Evolutionary conservation across 805 yeast species (phyloP).

Genomic region (Candida adriatica): DNA sequence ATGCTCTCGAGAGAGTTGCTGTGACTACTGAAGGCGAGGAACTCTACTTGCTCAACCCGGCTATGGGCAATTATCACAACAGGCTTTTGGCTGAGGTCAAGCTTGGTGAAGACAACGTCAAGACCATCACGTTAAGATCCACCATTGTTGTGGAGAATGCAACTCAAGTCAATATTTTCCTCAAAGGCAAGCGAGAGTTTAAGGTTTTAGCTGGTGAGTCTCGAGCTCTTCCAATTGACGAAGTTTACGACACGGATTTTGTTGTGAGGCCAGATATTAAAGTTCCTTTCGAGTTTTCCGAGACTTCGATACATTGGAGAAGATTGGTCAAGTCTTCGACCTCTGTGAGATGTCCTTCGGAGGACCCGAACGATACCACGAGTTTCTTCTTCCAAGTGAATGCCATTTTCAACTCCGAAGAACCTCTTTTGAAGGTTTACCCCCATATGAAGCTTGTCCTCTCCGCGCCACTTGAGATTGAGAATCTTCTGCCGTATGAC

Average conservation of each 20-base stretch:
- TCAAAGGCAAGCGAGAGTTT: constrained; percentile 28
- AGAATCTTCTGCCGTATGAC: constrained; percentile 80
- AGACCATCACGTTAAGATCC: constrained; percentile 70
- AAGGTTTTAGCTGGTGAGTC: constrained; percentile 47
- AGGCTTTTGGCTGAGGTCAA: constrained; percentile 67
- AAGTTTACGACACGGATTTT: constrained; percentile 52
- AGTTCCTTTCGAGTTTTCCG: constrained; percentile 63
- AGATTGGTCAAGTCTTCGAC: constrained; percentile 41
- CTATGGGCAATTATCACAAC: constrained; percentile 55
- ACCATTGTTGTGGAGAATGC: constrained; percentile 64
- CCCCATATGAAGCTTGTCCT: constrained; percentile 78
- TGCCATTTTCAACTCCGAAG: constrained; percentile 56
- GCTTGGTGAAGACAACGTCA: constrained; percentile 71
- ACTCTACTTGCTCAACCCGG: constrained; percentile 59
- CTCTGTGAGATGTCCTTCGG: constrained; percentile 54
- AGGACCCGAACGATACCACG: constrained; percentile 31
- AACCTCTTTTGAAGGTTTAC: constrained; percentile 65
- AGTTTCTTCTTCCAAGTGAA: constrained; percentile 66
- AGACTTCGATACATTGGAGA: constrained; percentile 58
- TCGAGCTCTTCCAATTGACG: constrained; percentile 68
- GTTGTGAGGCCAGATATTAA: constrained; percentile 55
- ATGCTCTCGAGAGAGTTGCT: constrained; percentile 47
- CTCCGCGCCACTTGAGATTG: constrained; percentile 81
- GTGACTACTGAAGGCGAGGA: constrained; percentile 83
- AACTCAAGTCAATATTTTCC: constrained; percentile 42